Evolutionary conservation across 2,329 filamentous ascomycete genomes (phyloP), one percentile per base, ranked within the genome.

Genomic region (Penicillium frequentans): DNA sequence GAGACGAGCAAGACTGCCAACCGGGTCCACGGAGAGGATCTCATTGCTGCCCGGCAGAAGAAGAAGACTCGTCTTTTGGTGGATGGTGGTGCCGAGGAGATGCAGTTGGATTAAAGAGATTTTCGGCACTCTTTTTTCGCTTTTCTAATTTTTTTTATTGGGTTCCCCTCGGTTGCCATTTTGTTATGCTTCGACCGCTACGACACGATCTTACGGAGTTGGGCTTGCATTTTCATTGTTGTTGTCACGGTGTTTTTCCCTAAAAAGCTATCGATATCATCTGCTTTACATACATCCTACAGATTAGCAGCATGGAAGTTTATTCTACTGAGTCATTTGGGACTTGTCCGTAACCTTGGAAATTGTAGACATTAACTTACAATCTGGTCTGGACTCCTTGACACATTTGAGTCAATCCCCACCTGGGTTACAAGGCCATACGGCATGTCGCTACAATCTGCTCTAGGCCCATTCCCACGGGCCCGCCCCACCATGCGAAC

Each of bases 21-120:
- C 64, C 69, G 70, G 52, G 70, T 77, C 6, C 67, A 76, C 42
- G 76, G 76, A 57, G 72, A 75, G 68, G 77, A 79, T 68, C 71
- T 39, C 4, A 39, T 39, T 19, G 35, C 35, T 11, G 35, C 35
- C 8, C 35, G 35, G 67, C 72, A 74, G 63, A 78, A 77, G 72
- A 75, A 71, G 67, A 78, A 78, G 74, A 68, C 72, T 58, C 75
- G 70, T 59, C 59, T 78, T 61, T 65, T 79, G 66, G 76, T 79
- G 58, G 74, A 77, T 65, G 77, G 77, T 54, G 75, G 74, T 37
- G 71, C 68, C 47, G 72, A 79, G 67, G 75, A 78, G 63, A 79
- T 79, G 77, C 76, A 79, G 64, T 58, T 79, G 68, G 77, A 79
- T 64, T 79, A 73, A 74, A 68, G 54, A 51, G 54, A 51, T 59